Percentiles rank a stretch among this genome's conserved stretches.
Conservation (phyloP, 2,329 filamentous ascomycete species). For the Knoxdaviesia proteae region DNA sequence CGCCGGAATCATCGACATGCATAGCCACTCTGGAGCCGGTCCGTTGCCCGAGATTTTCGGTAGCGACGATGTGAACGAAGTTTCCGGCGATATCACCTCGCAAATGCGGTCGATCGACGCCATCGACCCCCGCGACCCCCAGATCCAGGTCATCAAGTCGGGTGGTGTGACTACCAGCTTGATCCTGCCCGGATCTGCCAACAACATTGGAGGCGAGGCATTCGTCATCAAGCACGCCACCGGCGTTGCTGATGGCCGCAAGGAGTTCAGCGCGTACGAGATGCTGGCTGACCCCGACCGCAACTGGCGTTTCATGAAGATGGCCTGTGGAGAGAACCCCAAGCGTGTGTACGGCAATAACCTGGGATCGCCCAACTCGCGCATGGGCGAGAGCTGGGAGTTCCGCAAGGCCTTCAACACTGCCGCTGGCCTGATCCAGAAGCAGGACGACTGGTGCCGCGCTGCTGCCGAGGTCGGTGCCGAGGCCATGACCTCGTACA, state of each 20-base stretch:
- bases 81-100: conserved; percentile 42
- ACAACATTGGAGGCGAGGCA: conserved; percentile 53
- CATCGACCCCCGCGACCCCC: conserved; percentile 39
- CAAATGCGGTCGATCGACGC: conserved; percentile 47
- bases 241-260: conserved; percentile 34
- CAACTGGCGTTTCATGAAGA: conserved; percentile 53
- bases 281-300: conserved; percentile 45
- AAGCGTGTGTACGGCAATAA: conserved; percentile 37
- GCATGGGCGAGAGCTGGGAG: conserved; percentile 48
- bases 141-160: conserved; percentile 49
- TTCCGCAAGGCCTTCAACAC: conserved; percentile 48
- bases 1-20: conserved; percentile 50
- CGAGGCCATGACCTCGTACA: conserved; percentile 30
- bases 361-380: conserved; percentile 33
- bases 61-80: conserved; percentile 40
- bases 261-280: conserved; percentile 40
- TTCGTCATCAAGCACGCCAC: conserved; percentile 49
- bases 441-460: conserved; percentile 49
- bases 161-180: conserved; percentile 52
- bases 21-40: conserved; percentile 42
- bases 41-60: conserved; percentile 33
- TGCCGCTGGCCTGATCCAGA: conserved; percentile 31
- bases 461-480: conserved; percentile 28
- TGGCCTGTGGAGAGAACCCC: conserved; percentile 54
- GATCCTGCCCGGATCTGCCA: conserved; percentile 46